Conservation (phyloP, 805 yeast genomes). For the Cephaloascus albidus region DNA sequence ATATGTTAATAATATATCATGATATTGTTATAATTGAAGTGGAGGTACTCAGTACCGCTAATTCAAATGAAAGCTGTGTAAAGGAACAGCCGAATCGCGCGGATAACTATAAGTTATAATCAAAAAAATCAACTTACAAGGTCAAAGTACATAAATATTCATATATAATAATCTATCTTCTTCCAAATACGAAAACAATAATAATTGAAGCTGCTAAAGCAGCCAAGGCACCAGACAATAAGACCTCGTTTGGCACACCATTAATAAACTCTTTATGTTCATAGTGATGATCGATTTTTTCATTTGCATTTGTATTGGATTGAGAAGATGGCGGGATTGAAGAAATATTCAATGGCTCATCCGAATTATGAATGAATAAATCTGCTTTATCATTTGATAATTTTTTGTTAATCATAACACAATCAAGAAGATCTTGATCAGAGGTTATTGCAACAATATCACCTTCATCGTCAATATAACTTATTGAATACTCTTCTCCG, state of each 20-base stretch:
- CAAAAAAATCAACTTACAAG: too few species aligned
- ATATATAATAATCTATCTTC: slow-evolving; percentile 16
- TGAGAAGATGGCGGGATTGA: slow-evolving; percentile 11
- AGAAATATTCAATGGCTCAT: slow-evolving; percentile 23
- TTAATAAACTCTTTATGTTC: slow-evolving; percentile 22
- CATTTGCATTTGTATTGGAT: slow-evolving; percentile 10
- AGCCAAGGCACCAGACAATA: slow-evolving; percentile 57
- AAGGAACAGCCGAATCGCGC: too few species aligned
- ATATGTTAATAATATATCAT: too few species aligned
- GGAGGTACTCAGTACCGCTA: too few species aligned
- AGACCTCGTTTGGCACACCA: slow-evolving; percentile 50
- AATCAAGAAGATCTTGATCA: slow-evolving; percentile 65
- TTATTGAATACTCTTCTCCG: slow-evolving; percentile 44
- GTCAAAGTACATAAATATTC: too few species aligned
- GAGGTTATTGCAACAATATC: slow-evolving; percentile 72
- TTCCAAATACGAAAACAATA: slow-evolving; percentile 44
- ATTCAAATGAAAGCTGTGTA: too few species aligned
- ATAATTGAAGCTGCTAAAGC: slow-evolving; percentile 51
- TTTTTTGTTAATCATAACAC: slow-evolving; percentile 47
- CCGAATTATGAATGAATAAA: slow-evolving; percentile 60
- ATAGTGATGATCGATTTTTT: slow-evolving; percentile 3
- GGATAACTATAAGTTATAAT: too few species aligned
- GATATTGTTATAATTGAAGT: too few species aligned
- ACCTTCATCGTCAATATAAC: slow-evolving; percentile 78
- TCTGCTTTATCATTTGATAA: slow-evolving; percentile 56